Percentiles rank a stretch among this genome's conserved stretches.
These are phyloP conservation scores for Anthracocystis setariae DNA, from an alignment of 1,284 basidiomycete genomes.

Conservation along the genomic window DNA sequence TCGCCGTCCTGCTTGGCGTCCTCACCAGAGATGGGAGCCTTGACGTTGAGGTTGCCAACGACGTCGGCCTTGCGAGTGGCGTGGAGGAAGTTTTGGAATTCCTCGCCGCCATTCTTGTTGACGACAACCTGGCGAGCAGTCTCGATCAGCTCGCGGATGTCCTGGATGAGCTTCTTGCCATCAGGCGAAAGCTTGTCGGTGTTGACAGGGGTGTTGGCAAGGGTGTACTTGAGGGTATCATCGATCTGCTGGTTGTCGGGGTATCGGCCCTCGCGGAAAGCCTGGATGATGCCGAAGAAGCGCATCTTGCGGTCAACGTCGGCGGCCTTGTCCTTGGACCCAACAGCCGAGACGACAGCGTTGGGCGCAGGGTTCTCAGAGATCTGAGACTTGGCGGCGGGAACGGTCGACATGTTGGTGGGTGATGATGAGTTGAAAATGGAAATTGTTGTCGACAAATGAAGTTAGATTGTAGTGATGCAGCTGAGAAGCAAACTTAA, in stretches of 20 bases:
- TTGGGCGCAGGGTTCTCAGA: constrained; percentile 46
- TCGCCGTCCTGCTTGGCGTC: constrained; percentile 63
- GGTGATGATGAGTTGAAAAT: background rate
- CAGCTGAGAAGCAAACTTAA: constrained; percentile 9
- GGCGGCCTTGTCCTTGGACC: constrained; percentile 42
- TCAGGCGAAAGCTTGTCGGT: constrained; percentile 58
- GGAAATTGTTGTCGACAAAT: too few relatives aligned
- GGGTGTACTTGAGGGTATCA: constrained; percentile 56
- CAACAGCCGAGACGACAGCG: constrained; percentile 42
- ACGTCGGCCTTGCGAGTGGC: constrained; percentile 56
- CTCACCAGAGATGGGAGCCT: constrained; percentile 41
- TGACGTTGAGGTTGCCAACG: constrained; percentile 45
- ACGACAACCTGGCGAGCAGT: constrained; percentile 56
- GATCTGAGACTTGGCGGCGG: constrained; percentile 36
- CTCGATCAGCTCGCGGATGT: constrained; percentile 58
- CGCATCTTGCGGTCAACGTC: constrained; percentile 63
- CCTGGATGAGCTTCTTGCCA: constrained; percentile 59
- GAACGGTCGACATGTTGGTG: constrained; percentile 43
- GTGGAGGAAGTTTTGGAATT: constrained; percentile 64
- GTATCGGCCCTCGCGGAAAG: constrained; percentile 63
- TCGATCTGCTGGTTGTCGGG: constrained; percentile 65
- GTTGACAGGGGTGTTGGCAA: constrained; percentile 57
- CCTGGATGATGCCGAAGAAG: constrained; percentile 62
- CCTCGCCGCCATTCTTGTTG: constrained; percentile 63
- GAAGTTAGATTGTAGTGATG: too few relatives aligned